Evolutionary conservation across 148 eudicot species (phyloP).

Genomic region (Chenopodium album): DNA sequence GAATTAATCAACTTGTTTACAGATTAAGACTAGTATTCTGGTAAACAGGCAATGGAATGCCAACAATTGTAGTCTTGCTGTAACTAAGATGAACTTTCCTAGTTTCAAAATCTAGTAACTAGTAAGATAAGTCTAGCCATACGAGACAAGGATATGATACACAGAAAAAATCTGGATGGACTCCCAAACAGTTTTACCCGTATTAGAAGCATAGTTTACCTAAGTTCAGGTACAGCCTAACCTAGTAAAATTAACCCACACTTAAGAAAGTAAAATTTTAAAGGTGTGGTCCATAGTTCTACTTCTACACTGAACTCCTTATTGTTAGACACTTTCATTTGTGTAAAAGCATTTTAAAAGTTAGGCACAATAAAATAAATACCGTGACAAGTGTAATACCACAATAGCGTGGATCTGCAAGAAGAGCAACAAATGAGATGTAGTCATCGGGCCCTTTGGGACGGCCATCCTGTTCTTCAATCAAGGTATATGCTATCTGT

Average conservation of each 20-base stretch:
- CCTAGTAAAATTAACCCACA: not conserved
- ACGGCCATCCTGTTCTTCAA: conserved; percentile 85
- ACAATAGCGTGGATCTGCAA: conserved; percentile 94
- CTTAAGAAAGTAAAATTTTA: no score
- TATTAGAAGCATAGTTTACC: not conserved
- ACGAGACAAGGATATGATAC: not conserved
- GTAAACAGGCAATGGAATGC: not conserved
- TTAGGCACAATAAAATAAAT: conserved; percentile 27
- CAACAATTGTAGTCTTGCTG: not conserved
- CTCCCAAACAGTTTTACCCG: not conserved
- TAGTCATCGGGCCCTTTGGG: conserved; percentile 60
- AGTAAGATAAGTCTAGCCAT: not conserved
- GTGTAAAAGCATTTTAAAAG: not conserved
- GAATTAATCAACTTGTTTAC: not conserved
- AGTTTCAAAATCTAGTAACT: not conserved
- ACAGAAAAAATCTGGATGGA: not conserved
- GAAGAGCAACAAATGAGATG: conserved; percentile 91
- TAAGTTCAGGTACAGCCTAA: not conserved
- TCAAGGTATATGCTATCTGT: conserved; percentile 87
- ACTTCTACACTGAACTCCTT: not conserved
- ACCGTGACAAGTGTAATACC: conserved; percentile 52
- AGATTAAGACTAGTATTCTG: not conserved
- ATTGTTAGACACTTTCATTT: not conserved
- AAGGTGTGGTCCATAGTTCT: not conserved
- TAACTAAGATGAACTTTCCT: no score